Base-by-base conservation (phyloP, 1,284 basidiomycete genomes). In the Takashimella tepidaria region DNA sequence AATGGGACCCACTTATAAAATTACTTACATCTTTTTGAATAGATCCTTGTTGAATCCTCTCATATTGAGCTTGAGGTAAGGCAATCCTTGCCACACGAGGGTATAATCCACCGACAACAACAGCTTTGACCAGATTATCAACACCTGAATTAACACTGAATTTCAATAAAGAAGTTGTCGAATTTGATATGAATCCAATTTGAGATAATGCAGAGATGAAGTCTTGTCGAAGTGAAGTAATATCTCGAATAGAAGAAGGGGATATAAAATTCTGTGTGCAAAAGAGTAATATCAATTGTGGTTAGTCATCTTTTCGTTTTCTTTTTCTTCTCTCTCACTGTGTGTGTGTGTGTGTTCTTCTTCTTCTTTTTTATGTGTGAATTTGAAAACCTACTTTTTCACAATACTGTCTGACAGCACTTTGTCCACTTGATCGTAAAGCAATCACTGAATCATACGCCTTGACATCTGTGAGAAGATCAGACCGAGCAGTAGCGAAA, bases 181-280 rank as follows among this genome's bases (percentile, higher is more conserved):
- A 49, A 24, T 52, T 54, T 1, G 72, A 69, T 23, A 88, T 77
- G 63, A 96, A 86, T 4, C 89, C 89, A 45, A 89, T 82, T 51
- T 85, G 83, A 5, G 80, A 76, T 31, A 97, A 81, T 1, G 88
- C 82, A 11, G 81, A 79, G 48, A 89, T 73, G 69, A 93, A 87
- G 60, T 96, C 91, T 63, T 81, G 78, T 31, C 89, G 84, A 3
- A 93, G 82, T 6, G 84, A 83, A 1, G 82, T 83, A 50, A 96
- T 84, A 61, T 96, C 92, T n/a, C 88, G 83, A 49, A 95, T 61
- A 1, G 87, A 83, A 2, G 83, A 80, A 3, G 75, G 63, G 2
- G 87, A 90, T 61, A 97, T 88, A 73, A 89, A 96, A 74, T 92
- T 88, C 85, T 89, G 62, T n/a, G 27, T n/a, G n/a, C n/a, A n/a